phyloP scores from a whole-genome alignment of 805 yeast species.

The Yarrowia alimentaria region DNA sequence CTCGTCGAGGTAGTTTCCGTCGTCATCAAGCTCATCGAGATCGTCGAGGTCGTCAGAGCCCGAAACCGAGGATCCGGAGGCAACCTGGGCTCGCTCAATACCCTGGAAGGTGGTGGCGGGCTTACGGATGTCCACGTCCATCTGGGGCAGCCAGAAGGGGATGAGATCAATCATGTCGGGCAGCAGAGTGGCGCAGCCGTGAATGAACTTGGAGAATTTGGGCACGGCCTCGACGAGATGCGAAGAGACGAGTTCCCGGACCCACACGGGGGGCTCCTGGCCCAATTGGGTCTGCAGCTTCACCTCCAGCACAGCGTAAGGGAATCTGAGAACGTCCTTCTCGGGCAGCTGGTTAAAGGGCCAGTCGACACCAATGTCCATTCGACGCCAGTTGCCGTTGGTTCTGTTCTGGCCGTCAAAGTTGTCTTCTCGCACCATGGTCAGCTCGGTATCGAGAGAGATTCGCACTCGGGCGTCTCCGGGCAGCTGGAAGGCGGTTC shows the following conservation, averaged over 20 bases:
- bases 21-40: slow-evolving; percentile 38
- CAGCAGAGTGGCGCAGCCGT: slow-evolving; percentile 89
- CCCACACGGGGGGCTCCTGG: slow-evolving; percentile 99
- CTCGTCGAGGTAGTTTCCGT: slow-evolving; percentile 35
- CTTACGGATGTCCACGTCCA: slow-evolving; percentile 92
- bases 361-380: slow-evolving; percentile 96
- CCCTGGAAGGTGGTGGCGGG: slow-evolving; percentile 68
- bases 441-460: slow-evolving; percentile 91
- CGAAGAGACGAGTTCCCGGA: slow-evolving; percentile 81
- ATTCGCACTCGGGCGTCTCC: slow-evolving; percentile 99
- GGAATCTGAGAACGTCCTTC: slow-evolving; percentile 85
- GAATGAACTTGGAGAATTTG: slow-evolving; percentile 94
- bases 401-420: slow-evolving; percentile 93
- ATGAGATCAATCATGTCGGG: slow-evolving; percentile 79
- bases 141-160: slow-evolving; percentile 98
- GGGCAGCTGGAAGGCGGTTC: slow-evolving; percentile 98
- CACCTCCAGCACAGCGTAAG: slow-evolving; percentile 96
- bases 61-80: slow-evolving; percentile 33
- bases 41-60: slow-evolving; percentile 42
- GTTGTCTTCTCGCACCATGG: slow-evolving; percentile 97
- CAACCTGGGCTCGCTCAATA: slow-evolving; percentile 50
- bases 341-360: slow-evolving; percentile 87
- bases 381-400: slow-evolving; percentile 93
- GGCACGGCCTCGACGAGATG: slow-evolving; percentile 98
- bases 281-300: slow-evolving; percentile 97